Percentiles rank a stretch among this genome's conserved stretches.
These are phyloP conservation scores for Kodamaea ohmeri DNA, from an alignment of 1,139 yeast genomes.

Conservation along the genomic window DNA sequence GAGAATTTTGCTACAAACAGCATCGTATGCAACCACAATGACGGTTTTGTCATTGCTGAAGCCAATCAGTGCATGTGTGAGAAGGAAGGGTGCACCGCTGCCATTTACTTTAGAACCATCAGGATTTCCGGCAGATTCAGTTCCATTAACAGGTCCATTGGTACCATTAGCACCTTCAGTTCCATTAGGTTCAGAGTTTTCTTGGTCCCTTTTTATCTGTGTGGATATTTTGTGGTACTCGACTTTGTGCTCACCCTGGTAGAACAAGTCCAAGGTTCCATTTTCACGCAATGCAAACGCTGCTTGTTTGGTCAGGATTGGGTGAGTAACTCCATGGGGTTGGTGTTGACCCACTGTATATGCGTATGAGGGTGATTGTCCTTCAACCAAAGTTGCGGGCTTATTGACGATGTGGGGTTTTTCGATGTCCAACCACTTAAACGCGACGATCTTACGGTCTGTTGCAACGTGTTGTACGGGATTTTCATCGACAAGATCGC, in stretches of 20 bases:
- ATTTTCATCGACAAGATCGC: conserved; percentile 26
- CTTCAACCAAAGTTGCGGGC: conserved; percentile 41
- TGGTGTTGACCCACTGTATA: conserved; percentile 60
- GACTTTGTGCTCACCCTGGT: conserved; percentile 61
- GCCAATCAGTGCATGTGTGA: conserved; percentile 43
- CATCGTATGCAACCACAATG: conserved; percentile 48
- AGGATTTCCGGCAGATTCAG: no score
- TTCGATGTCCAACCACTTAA: conserved; percentile 70
- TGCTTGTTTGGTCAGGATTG: conserved; percentile 67
- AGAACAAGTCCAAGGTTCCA: conserved; percentile 58
- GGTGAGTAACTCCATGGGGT: conserved; percentile 66
- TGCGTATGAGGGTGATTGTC: conserved; percentile 28
- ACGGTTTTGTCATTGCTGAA: conserved; percentile 51
- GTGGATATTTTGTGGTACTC: conserved; percentile 46
- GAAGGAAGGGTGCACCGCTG: no score
- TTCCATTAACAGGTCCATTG: neutral
- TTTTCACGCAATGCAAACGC: conserved; percentile 63
- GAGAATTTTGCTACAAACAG: conserved; percentile 37
- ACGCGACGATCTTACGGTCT: conserved; percentile 39
- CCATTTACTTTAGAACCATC: no score
- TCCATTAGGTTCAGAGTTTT: neutral
- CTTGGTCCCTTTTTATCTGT: conserved; percentile 16
- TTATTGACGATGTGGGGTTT: conserved; percentile 56
- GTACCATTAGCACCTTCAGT: neutral
- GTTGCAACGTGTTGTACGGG: conserved; percentile 7